Conservation (phyloP, 345 rosid genomes). For the Aurinia saxatilis region DNA sequence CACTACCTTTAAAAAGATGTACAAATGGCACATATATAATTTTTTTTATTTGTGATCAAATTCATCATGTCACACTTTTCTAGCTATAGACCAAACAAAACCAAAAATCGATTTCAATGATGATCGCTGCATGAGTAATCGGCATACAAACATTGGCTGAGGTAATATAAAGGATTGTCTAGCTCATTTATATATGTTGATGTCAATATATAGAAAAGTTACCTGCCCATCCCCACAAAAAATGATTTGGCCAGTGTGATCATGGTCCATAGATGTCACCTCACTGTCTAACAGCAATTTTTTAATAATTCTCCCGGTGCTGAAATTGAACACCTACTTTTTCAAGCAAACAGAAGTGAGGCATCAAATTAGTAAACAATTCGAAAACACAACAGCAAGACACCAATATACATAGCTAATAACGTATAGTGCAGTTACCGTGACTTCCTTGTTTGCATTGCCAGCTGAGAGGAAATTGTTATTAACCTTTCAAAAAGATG, state of each 20-base stretch:
- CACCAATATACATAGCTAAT: not conserved
- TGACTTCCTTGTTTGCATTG: slow-evolving; percentile 82
- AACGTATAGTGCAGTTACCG: slow-evolving; percentile 43
- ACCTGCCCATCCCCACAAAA: slow-evolving; percentile 96
- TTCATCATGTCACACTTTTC: not conserved
- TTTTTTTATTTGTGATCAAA: too few species aligned
- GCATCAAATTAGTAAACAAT: slow-evolving; percentile 12
- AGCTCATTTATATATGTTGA: not conserved
- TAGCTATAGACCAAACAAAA: not conserved
- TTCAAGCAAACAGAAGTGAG: slow-evolving; percentile 16
- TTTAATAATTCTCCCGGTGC: slow-evolving; percentile 87
- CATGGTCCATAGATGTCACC: slow-evolving; percentile 95
- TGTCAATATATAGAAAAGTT: not conserved
- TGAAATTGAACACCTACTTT: slow-evolving; percentile 80
- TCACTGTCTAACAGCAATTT: slow-evolving; percentile 50
- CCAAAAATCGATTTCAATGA: not conserved
- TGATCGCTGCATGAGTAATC: not conserved
- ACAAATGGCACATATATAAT: not conserved
- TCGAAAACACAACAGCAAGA: not conserved
- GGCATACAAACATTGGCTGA: not conserved
- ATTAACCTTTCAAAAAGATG: slow-evolving; percentile 62
- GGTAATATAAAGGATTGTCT: not conserved
- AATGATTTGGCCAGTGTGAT: slow-evolving; percentile 89
- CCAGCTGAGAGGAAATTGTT: slow-evolving; percentile 94
- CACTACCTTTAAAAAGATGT: not conserved